phyloP scores from a whole-genome alignment of 164 flowering plant species.

The Amborella trichopoda region DNA sequence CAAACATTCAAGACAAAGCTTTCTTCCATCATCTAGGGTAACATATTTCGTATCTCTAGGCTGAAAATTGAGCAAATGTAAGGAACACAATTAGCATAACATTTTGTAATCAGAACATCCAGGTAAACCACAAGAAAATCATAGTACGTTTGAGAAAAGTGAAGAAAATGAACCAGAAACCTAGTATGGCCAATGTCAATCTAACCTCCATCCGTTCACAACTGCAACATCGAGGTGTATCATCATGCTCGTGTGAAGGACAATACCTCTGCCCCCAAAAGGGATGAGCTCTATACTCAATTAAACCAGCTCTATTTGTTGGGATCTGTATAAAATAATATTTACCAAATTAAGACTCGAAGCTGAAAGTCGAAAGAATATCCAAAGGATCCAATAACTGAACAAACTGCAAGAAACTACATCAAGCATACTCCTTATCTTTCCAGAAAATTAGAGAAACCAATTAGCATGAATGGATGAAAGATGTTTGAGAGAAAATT shows the following conservation, averaged over 20 bases:
- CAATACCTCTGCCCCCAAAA: slow-evolving; percentile 88
- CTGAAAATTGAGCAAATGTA: slow-evolving; percentile 27
- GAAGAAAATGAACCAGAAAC: not conserved
- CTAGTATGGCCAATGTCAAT: not conserved
- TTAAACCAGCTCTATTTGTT: slow-evolving; percentile 74
- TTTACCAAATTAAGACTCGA: no score
- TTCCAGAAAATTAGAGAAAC: no score
- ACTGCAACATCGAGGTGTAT: slow-evolving; percentile 86
- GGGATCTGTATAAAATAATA: slow-evolving; percentile 67
- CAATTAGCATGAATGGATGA: no score
- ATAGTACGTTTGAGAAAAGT: not conserved
- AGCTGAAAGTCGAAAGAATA: not conserved
- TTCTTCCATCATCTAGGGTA: slow-evolving; percentile 70
- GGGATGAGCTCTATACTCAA: slow-evolving; percentile 90
- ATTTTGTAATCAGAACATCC: not conserved
- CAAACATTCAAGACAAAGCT: slow-evolving; percentile 78
- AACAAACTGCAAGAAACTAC: no score
- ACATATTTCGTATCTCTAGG: slow-evolving; percentile 47
- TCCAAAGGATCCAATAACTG: not conserved
- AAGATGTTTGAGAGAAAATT: no score
- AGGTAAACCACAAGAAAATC: no score
- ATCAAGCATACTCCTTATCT: no score
- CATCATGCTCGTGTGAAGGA: slow-evolving; percentile 78
- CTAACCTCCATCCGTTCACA: slow-evolving; percentile 95
- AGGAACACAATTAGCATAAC: no score